Base-by-base conservation (phyloP, 2,329 filamentous ascomycete species). In the Zymoseptoria brevis region DNA sequence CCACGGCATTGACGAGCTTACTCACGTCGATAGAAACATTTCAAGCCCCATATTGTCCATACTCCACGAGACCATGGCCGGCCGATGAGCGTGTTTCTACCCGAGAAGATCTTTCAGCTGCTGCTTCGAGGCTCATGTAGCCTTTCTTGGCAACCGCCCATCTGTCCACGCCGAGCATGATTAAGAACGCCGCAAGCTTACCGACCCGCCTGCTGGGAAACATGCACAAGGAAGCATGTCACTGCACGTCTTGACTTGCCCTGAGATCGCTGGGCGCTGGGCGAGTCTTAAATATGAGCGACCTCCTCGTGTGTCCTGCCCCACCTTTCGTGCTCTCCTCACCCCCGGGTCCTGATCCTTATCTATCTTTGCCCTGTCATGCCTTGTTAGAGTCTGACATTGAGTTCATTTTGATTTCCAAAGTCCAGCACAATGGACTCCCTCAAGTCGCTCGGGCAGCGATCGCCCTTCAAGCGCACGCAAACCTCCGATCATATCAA, bases 391-490 rank as follows among this genome's bases (percentile, higher is more conserved):
- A 45, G 5, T 45, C 13, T 7, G 35, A 45, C 35, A 13, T n/a
- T 11, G n/a, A 3, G 9, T 6, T 45, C 16, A 7, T 45, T 45
- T 16, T 16, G 35, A 45, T n/a, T n/a, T 16, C 35, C 4, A 13
- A 13, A 16, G 13, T 45, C 35, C 35, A n/a, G 16, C 13, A 45
- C 35, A 6, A 64, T 64, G 62, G 55, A 62, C 49, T 30, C 57
- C 21, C 58, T 64, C 56, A 64, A 62, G 56, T 56, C 54, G 52
- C 35, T 45, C 35, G 35, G 35, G 35, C 35, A 45, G 13, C 57
- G 62, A 26, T 50, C 57, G 19, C 62, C 62, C 16, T 64, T 64
- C 58, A 60, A 64, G 55, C 58, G 62, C 11, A 55, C 58, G 9
- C 50, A 62, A 13, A 64, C 62, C 2, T 56, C 56, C 54, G 62